Evolutionary conservation across 306 rosid species (phyloP).

Genomic region (Amphicarpaea edgeworthii): DNA sequence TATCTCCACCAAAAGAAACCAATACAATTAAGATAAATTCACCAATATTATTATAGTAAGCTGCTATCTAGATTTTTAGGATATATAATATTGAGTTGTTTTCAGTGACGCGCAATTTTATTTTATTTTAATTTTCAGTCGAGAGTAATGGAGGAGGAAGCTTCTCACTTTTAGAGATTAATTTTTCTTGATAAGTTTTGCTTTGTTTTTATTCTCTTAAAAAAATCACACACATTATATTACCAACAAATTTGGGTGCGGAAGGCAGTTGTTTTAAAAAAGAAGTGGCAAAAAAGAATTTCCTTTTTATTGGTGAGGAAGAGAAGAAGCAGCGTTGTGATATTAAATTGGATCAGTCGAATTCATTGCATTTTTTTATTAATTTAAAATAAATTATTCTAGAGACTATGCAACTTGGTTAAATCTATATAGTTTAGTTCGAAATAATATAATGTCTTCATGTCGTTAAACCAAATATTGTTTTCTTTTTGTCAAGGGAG

Average conservation of each 20-base stretch:
- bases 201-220: slow-evolving; percentile 7
- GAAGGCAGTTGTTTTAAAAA: background rate
- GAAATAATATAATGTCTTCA: background rate
- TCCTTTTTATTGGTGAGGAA: background rate
- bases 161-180: background rate
- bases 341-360: slow-evolving; percentile 5
- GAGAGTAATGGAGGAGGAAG: background rate
- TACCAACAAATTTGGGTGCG: background rate
- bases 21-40: no score
- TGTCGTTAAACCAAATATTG: background rate
- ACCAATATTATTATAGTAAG: no score
- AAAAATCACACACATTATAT: background rate
- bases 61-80: background rate
- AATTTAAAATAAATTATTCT: background rate
- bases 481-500: background rate
- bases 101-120: background rate
- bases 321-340: background rate
- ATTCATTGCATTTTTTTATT: background rate
- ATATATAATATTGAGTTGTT: background rate
- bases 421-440: background rate
- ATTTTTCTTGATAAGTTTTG: background rate
- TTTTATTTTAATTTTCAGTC: background rate
- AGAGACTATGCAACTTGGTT: background rate
- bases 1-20: no score
- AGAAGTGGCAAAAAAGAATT: background rate